phyloP scores from a whole-genome alignment of 2,329 filamentous ascomycete genomes.

The Neopestalotiopsis sp. region DNA sequence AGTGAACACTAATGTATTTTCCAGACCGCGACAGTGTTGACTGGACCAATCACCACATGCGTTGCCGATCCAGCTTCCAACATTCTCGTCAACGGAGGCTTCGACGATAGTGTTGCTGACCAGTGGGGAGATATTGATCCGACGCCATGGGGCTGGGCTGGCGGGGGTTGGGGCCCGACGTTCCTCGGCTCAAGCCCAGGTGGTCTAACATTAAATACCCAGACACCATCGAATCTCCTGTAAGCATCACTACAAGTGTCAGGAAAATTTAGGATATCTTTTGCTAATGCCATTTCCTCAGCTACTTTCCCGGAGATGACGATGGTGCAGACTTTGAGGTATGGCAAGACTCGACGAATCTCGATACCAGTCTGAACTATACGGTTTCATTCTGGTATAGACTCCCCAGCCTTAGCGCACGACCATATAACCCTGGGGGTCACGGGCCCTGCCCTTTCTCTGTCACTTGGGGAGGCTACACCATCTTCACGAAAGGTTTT shows the following conservation, averaged over 20 bases:
- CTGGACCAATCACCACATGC: background rate
- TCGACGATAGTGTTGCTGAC: background rate
- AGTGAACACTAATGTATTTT: background rate
- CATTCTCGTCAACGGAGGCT: conserved; percentile 4
- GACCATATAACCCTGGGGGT: background rate
- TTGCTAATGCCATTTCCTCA: background rate
- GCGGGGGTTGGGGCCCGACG: background rate
- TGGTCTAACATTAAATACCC: background rate
- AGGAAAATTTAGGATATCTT: background rate
- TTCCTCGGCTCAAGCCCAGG: background rate
- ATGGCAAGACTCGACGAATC: background rate
- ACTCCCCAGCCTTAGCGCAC: background rate
- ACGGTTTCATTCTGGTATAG: conserved; percentile 4
- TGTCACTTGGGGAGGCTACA: background rate
- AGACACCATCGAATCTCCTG: background rate
- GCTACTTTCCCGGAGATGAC: background rate
- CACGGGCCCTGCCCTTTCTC: background rate
- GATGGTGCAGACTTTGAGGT: background rate
- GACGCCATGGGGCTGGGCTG: background rate
- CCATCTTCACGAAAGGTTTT: conserved; percentile 2
- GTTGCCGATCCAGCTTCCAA: conserved; percentile 4
- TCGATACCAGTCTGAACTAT: background rate
- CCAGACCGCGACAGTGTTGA: background rate
- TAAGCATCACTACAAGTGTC: background rate
- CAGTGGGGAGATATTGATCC: background rate